Evolutionary conservation across 345 rosid genomes (phyloP), one percentile per base, ranked within the genome.

Genomic region (Geranium brycei): DNA sequence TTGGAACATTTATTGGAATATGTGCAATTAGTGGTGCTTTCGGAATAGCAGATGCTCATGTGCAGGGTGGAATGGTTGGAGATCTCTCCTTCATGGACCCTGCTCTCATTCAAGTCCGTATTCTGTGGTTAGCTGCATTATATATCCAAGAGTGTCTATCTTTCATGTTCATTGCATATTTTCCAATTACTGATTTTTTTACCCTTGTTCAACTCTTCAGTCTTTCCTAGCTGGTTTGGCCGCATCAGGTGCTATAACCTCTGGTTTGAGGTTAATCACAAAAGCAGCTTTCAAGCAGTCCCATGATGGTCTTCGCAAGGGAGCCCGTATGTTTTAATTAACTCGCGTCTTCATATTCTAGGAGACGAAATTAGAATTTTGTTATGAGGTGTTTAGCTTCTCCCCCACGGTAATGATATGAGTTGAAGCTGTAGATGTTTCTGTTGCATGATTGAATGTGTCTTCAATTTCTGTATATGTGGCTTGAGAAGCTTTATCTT

Each of bases 51-150:
- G 96, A 89, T 89, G 96, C 89, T 69, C 77, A 78, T 70, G 93
- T 89, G 28, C 89, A 89, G 74, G 95, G 96, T 62, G 98, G 88
- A 66, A 87, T 92, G 96, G 76, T 87, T 59, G 96, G 95, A 73
- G 96, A 92, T 68, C 85, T 87, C 60, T 87, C 93, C 55, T 83
- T 72, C 73, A 92, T 89, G 98, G 66, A 13, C 2, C 83, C 88
- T 16, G 76, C 70, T 61, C 79, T 89, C 69, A 75, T 87, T 57
- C 98, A 89, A 80, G 98, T 86, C 51, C 18, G 66, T 60, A 23
- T 51, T 58, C 31, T n/a, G 28, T 31, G 0, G 15, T 11, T 62
- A 51, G 40, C 62, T 23, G 28, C 28, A 23, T 23, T 23, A 31
- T 3, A 4, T 56, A 5, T 65, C 19, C 32, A 51, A 8, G 30